A percentile compares a stretch with the other conserved stretches of the same genome.
phyloP scores from a whole-genome alignment of 495 filamentous ascomycete species.

The Emericellopsis terricola region DNA sequence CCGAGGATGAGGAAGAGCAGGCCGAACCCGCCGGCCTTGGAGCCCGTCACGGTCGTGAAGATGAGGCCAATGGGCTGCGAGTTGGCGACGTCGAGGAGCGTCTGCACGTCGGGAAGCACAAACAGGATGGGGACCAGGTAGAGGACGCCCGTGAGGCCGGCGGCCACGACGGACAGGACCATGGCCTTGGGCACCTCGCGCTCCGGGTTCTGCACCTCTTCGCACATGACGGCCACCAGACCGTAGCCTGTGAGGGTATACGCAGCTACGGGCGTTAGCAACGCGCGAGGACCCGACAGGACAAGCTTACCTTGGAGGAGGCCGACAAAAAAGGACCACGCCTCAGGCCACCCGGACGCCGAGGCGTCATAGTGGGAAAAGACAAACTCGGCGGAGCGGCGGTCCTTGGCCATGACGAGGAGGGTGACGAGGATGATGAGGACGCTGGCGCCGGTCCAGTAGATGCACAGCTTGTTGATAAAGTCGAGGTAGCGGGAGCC shows the following conservation, averaged over 20 bases:
- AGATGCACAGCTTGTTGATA: constrained; percentile 41
- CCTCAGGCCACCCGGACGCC: constrained; percentile 27
- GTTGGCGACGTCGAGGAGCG: constrained; percentile 31
- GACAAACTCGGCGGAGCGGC: constrained; percentile 35
- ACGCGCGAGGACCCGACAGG: background rate
- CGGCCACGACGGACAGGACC: constrained; percentile 34
- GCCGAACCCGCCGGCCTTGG: constrained; percentile 46
- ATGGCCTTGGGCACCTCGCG: constrained; percentile 39
- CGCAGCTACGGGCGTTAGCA: constrained; percentile 8
- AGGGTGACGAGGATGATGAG: constrained; percentile 22
- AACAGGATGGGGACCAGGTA: constrained; percentile 44
- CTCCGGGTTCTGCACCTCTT: constrained; percentile 34
- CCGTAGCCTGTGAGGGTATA: constrained; percentile 38
- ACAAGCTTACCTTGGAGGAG: constrained; percentile 1
- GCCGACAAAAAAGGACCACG: constrained; percentile 24
- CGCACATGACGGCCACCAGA: constrained; percentile 34
- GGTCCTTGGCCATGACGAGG: constrained; percentile 35
- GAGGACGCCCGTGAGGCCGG: constrained; percentile 34
- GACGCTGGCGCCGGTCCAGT: constrained; percentile 6
- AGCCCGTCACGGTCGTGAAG: constrained; percentile 40
- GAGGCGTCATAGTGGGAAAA: constrained; percentile 37
- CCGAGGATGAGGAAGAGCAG: constrained; percentile 56
- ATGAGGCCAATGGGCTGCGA: constrained; percentile 40
- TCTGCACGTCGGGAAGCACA: constrained; percentile 32
- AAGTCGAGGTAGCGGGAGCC: constrained; percentile 36